phyloP scores from a whole-genome alignment of 768 basidiomycete species.

The Hysterangium stoloniferum region DNA sequence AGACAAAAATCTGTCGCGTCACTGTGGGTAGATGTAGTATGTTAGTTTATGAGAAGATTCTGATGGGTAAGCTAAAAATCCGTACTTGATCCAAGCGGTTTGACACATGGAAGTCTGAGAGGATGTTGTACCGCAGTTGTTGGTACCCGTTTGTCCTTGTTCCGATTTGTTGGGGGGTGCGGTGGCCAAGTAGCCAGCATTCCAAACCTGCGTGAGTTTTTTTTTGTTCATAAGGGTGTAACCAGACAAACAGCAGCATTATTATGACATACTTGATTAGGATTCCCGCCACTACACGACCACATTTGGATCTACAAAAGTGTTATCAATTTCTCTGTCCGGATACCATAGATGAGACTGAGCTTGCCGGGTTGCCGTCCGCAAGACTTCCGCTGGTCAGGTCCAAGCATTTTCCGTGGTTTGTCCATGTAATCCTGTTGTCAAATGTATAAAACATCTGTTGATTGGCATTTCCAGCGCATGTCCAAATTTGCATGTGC shows the following conservation, averaged over 20 bases:
- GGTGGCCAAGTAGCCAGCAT: conserved; percentile 37
- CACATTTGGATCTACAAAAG: conserved; percentile 31
- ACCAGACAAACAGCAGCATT: neutral
- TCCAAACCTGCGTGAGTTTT: conserved; percentile 32
- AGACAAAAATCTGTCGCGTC: conserved; percentile 48
- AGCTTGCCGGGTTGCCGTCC: conserved; percentile 36
- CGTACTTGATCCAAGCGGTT: conserved; percentile 17
- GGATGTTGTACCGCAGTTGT: conserved; percentile 30
- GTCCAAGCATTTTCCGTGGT: conserved; percentile 44
- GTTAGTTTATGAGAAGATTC: neutral
- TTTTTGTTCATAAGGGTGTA: too few species aligned
- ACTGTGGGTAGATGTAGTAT: neutral
- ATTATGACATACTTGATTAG: conserved; percentile 32
- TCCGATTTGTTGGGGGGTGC: conserved; percentile 26
- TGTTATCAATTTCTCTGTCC: too few species aligned
- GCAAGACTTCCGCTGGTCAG: conserved; percentile 33
- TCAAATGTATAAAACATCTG: conserved; percentile 37
- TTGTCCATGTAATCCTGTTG: conserved; percentile 34
- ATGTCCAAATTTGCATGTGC: conserved; percentile 48
- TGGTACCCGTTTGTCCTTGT: conserved; percentile 29
- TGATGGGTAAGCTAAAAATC: neutral
- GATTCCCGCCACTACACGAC: conserved; percentile 29
- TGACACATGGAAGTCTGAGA: conserved; percentile 29
- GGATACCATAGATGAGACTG: neutral
- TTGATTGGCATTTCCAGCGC: conserved; percentile 32